A percentile compares a stretch with the other conserved stretches of the same genome.
These are phyloP conservation scores for Houttuynia cordata DNA, from an alignment of 164 flowering plant genomes.

Conservation along the genomic window DNA sequence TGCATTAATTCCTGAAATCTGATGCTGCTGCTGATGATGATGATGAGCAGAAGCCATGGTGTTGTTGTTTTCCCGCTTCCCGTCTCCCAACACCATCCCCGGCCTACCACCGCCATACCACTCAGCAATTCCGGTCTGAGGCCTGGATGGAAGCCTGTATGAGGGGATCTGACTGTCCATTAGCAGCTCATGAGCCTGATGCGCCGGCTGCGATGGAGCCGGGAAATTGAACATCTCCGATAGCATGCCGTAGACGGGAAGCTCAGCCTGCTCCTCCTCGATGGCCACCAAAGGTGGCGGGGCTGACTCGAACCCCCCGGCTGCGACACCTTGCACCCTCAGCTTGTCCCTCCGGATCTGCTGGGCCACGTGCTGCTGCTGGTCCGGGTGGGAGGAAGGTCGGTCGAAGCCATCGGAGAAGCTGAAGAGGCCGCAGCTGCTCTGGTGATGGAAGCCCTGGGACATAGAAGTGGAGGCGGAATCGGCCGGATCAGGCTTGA, in stretches of 20 bases:
- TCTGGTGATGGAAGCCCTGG: slow-evolving; percentile 50
- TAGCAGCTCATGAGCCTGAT: slow-evolving; percentile 15
- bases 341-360: slow-evolving; percentile 69
- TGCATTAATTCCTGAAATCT: slow-evolving; percentile 55
- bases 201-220: slow-evolving; percentile 5
- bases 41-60: background rate
- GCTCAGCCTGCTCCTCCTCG: slow-evolving; percentile 26
- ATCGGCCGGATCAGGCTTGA: slow-evolving; percentile 7
- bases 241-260: slow-evolving; percentile 63
- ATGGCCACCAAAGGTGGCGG: slow-evolving; percentile 32
- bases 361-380: slow-evolving; percentile 37
- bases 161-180: slow-evolving; percentile 27
- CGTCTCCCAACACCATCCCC: slow-evolving; percentile 21
- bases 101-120: slow-evolving; percentile 33
- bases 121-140: slow-evolving; percentile 12
- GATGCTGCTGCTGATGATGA: slow-evolving; percentile 14
- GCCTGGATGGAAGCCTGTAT: slow-evolving; percentile 17
- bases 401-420: slow-evolving; percentile 70
- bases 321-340: slow-evolving; percentile 29
- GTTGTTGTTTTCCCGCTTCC: slow-evolving; percentile 17
- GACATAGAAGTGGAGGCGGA: slow-evolving; percentile 58
- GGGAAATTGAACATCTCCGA: slow-evolving; percentile 87
- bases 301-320: slow-evolving; percentile 31
- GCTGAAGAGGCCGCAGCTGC: slow-evolving; percentile 26
- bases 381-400: slow-evolving; percentile 36